These are phyloP conservation scores for Fusarium fracticaudum DNA, from an alignment of 2,329 filamentous ascomycete genomes.

Conservation along the genomic window DNA sequence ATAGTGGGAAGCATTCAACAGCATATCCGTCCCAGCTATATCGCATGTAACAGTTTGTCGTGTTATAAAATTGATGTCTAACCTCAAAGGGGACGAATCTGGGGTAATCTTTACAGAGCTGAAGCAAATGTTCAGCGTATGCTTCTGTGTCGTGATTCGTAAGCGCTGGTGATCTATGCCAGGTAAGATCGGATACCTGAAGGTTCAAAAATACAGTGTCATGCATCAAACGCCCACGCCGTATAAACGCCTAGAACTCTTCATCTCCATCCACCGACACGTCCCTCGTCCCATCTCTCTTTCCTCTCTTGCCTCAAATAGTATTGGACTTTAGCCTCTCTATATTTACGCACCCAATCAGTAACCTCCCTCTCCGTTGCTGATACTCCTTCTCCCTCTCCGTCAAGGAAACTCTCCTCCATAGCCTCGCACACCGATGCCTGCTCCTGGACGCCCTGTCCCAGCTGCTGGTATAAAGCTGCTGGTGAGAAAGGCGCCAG, in stretches of 20 bases:
- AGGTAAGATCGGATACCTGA: background rate
- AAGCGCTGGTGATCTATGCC: background rate
- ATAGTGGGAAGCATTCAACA: background rate
- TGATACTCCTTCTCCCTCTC: constrained; percentile 48
- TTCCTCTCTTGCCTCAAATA: constrained; percentile 88
- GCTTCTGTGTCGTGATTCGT: background rate
- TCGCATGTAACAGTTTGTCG: background rate
- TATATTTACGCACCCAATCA: constrained; percentile 85
- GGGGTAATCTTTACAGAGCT: background rate
- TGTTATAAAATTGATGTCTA: background rate
- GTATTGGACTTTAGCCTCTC: constrained; percentile 80
- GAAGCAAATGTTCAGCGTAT: background rate
- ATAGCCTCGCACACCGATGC: constrained; percentile 81
- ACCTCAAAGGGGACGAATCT: background rate
- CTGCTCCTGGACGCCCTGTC: constrained; percentile 82
- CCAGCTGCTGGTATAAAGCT: constrained; percentile 84
- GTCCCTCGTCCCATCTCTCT: constrained; percentile 93
- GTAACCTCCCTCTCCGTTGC: constrained; percentile 83
- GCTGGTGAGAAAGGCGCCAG: constrained; percentile 87
- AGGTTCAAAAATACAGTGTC: background rate
- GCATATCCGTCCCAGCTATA: background rate
- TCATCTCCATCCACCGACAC: constrained; percentile 91
- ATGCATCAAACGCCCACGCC: background rate
- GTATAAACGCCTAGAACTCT: background rate
- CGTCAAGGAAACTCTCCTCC: constrained; percentile 91